phyloP scores from a whole-genome alignment of 192 early-diverging fungal genomes.

The Rhizophagus sp. region DNA sequence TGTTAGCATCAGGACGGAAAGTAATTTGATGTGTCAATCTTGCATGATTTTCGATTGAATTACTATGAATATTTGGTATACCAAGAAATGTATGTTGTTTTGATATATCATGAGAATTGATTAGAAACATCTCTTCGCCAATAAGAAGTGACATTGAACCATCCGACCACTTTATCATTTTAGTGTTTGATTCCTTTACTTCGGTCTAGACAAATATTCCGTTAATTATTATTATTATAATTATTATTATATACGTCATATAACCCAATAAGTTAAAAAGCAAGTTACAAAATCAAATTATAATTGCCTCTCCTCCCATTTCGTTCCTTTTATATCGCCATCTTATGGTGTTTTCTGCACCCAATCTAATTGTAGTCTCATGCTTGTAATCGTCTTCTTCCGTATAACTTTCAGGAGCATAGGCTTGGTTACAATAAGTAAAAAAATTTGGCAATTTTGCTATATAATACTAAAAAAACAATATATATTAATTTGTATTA shows the following conservation, averaged over 20 bases:
- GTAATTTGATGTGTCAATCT: conserved; percentile 61
- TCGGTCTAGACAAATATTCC: not conserved
- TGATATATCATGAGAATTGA: conserved; percentile 49
- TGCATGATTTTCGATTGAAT: conserved; percentile 68
- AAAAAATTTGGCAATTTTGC: conserved; percentile 68
- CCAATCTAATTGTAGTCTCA: conserved; percentile 45
- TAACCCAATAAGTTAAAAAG: not conserved
- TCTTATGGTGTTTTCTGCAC: conserved; percentile 72
- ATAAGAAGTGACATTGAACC: conserved; percentile 70
- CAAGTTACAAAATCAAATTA: not conserved
- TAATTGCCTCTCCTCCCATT: conserved; percentile 7
- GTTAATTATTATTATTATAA: not conserved
- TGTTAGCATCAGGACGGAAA: conserved; percentile 64
- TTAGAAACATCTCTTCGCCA: conserved; percentile 76
- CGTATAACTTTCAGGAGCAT: conserved; percentile 57
- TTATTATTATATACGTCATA: no score
- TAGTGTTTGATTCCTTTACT: conserved; percentile 72
- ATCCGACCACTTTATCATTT: conserved; percentile 79
- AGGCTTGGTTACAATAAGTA: conserved; percentile 63
- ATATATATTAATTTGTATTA: not conserved
- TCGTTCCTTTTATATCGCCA: conserved; percentile 62
- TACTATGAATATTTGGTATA: conserved; percentile 50
- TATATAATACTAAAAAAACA: not conserved
- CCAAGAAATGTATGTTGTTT: conserved; percentile 64
- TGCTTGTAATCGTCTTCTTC: conserved; percentile 36